Base-by-base conservation (phyloP, 2,329 filamentous ascomycete species). In the Aphanoascus verrucosus region DNA sequence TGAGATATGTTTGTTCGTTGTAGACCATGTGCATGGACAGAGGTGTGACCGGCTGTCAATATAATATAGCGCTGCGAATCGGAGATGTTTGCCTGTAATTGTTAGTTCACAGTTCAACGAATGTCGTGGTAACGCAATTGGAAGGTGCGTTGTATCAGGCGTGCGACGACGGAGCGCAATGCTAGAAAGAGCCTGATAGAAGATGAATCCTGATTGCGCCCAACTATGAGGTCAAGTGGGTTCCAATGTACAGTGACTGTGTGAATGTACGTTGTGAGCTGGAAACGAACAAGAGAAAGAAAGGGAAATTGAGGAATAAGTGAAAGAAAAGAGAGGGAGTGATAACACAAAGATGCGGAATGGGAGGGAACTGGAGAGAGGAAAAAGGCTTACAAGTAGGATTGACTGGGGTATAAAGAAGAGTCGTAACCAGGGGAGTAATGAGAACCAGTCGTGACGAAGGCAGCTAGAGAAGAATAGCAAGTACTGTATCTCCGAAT, bases 1-100 rank as follows among this genome's bases (percentile, higher is more conserved):
- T 15, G 31, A 46, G 49, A 49, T 52, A 58, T 48, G 35, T 55
- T 62, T 66, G 63, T 65, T 63, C 64, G 62, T 62, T 63, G 52
- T 56, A 56, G 48, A 66, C 62, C 62, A 65, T 65, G 60, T 64
- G 62, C 61, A 60, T 55, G 55, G 38, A 52, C 8, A 43, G 20
- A 49, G 51, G 43, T 48, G 51, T 43, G 38, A 47, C 38, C 19
- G 14, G 28, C 17, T 28, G 40, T 14, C 20, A 31, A 46, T 38
- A 23, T 50, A 54, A 45, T 54, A 44, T 50, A 28, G 28, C 46
- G 35, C 19, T 17, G 46, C 5, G 40, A 48, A 50, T 28, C 23
- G 23, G 7, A 52, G 45, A 50, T 57, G 58, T 2, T n/a, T 15
- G 20, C 14, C 40, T 54, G 37, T 15, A 28, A 34, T 31, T 1